phyloP scores from a whole-genome alignment of 768 basidiomycete genomes.

The Leccinum imitatum region DNA sequence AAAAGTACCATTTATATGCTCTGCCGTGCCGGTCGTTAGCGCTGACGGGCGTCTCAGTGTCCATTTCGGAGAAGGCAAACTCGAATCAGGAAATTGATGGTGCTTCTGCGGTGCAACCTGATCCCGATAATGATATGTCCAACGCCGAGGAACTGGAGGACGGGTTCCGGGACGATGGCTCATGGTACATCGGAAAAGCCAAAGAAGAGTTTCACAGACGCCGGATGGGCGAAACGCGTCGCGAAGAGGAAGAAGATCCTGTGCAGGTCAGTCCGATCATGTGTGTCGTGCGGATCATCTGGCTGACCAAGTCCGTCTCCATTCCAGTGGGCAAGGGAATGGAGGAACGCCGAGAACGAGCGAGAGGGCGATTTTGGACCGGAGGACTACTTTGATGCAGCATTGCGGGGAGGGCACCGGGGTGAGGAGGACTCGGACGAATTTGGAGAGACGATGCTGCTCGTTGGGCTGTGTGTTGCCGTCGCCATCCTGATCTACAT shows the following conservation, averaged over 20 bases:
- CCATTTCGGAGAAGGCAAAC: conserved; percentile 22
- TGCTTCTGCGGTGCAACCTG: conserved; percentile 7
- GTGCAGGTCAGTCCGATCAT: conserved; percentile 53
- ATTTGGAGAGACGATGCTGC: conserved; percentile 75
- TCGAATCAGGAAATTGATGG: conserved; percentile 28
- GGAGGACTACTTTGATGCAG: conserved; percentile 80
- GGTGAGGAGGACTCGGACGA: conserved; percentile 69
- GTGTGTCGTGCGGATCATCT: not conserved
- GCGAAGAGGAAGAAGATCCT: conserved; percentile 64
- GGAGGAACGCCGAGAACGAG: conserved; percentile 68
- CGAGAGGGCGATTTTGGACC: conserved; percentile 74
- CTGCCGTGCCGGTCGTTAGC: not conserved
- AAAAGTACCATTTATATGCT: conserved; percentile 20
- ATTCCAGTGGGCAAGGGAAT: conserved; percentile 73
- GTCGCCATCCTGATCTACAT: conserved; percentile 78
- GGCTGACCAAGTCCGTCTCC: conserved; percentile 8
- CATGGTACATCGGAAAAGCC: conserved; percentile 84
- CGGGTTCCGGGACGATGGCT: conserved; percentile 47
- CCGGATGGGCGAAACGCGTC: conserved; percentile 40
- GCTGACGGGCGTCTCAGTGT: conserved; percentile 22
- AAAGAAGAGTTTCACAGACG: conserved; percentile 73
- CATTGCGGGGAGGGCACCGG: conserved; percentile 55
- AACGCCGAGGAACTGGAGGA: conserved; percentile 30
- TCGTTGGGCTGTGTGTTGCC: conserved; percentile 68
- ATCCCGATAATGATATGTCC: conserved; percentile 2